Base-by-base conservation (phyloP, 164 flowering plant species). In the Aristolochia californica region DNA sequence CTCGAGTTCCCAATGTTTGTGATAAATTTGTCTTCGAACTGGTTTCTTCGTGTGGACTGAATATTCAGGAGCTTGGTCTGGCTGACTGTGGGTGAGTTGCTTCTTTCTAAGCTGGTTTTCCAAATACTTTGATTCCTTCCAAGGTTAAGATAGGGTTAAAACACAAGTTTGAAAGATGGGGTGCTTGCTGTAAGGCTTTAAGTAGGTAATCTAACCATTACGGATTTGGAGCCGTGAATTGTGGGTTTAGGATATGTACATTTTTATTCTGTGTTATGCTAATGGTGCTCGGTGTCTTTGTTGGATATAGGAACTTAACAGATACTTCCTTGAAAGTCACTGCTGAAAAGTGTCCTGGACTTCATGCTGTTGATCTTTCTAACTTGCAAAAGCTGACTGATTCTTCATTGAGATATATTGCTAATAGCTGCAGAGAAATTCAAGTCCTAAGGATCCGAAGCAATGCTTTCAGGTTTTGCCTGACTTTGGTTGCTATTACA, bases 351-450 rank as follows among this genome's bases (percentile, higher is more conserved):
- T 93, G 96, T 74, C 15, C 79, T 43, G 65, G 60, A 13, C 74
- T 93, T 66, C n/a, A 67, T 67, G 68, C 80, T 14, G 75, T 93
- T 43, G 81, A 85, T 56, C 77, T 93, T 38, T 57, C 18, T 58
- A 75, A 80, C 64, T 68, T 91, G 80, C 24, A 53, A 55, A 79
- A 76, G 54, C 68, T 93, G 73, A 89, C 94, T n/a, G 94, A 93
- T 77, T 56, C 56, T 66, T 58, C 90, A 24, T 54, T 93, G 18
- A 71, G 70, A 24, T 68, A 80, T 68, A 83, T 93, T 74, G 77
- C 90, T 15, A 81, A 82, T 80, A 89, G 91, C 63, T 81, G 91
- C 68, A 77, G 55, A 56, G 68, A 72, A 47, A 65, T 88, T 51
- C 72, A 77, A 62, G 66, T 58, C 9, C 64, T 88, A 56, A 80